A percentile compares a stretch with the other conserved stretches of the same genome.
Conservation (phyloP, 768 basidiomycete species). For the Amanita muscaria region DNA sequence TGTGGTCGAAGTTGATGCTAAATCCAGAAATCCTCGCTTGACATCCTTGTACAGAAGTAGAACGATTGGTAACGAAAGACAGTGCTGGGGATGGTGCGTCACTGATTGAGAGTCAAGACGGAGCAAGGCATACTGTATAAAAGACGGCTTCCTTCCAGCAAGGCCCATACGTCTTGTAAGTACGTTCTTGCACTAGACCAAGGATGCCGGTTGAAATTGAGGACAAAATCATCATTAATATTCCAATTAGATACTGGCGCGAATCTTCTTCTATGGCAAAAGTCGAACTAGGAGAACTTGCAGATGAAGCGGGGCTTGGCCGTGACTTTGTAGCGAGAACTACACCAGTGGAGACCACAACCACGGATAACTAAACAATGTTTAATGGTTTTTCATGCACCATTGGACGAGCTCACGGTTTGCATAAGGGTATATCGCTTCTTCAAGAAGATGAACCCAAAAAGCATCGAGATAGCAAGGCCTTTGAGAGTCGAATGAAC, state of each 20-base stretch:
- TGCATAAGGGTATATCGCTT: slow-evolving; percentile 53
- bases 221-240: slow-evolving; percentile 58
- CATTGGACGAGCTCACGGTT: slow-evolving; percentile 35
- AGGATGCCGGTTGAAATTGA: slow-evolving; percentile 59
- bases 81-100: slow-evolving; percentile 42
- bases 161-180: slow-evolving; percentile 65
- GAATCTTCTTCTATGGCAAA: slow-evolving; percentile 24
- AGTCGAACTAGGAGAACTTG: slow-evolving; percentile 13
- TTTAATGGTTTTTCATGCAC: background rate
- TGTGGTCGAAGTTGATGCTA: slow-evolving; percentile 27
- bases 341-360: slow-evolving; percentile 62
- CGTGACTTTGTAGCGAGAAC: slow-evolving; percentile 64
- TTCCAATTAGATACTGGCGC: slow-evolving; percentile 51
- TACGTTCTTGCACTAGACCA: slow-evolving; percentile 70
- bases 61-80: slow-evolving; percentile 72
- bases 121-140: slow-evolving; percentile 49
- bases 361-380: slow-evolving; percentile 45
- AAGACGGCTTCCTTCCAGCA: slow-evolving; percentile 81
- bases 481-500: slow-evolving; percentile 43
- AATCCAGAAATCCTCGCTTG: slow-evolving; percentile 43
- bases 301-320: slow-evolving; percentile 24
- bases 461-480: slow-evolving; percentile 67
- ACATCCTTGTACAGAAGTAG: slow-evolving; percentile 50
- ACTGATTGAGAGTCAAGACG: background rate
- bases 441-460: slow-evolving; percentile 51